These are phyloP conservation scores for Citrus hindsii DNA, from an alignment of 345 rosid species.

Conservation along the genomic window DNA sequence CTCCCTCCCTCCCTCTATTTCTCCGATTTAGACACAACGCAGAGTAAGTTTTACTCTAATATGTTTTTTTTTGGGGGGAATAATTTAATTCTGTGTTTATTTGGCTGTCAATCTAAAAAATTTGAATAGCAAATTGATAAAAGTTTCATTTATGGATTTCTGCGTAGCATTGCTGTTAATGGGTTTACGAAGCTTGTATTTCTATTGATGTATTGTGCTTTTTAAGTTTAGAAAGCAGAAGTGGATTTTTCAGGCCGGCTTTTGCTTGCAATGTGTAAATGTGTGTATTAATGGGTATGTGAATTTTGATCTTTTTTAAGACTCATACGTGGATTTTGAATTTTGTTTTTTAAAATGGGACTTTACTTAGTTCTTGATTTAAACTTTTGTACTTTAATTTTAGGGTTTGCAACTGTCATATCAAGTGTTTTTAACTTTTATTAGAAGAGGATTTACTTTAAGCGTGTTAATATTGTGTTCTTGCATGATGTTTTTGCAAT, in stretches of 20 bases:
- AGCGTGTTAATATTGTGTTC: neutral
- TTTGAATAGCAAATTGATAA: neutral
- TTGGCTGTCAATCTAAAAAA: neutral
- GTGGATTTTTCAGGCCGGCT: neutral
- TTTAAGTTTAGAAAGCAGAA: neutral
- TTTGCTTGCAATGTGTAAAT: neutral
- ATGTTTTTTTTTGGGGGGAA: neutral
- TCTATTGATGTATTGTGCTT: neutral
- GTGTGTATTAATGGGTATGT: neutral
- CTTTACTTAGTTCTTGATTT: neutral
- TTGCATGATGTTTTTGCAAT: neutral
- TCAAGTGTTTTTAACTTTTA: neutral
- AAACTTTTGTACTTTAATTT: neutral
- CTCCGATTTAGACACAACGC: neutral
- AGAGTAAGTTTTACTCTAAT: neutral
- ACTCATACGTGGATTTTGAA: neutral
- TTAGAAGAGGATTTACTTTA: neutral
- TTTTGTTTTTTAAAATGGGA: neutral
- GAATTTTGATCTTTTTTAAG: neutral
- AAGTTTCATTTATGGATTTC: neutral
- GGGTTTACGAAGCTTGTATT: neutral
- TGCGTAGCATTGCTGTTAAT: neutral
- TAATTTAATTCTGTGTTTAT: neutral
- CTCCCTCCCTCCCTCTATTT: neutral
- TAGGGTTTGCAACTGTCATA: neutral